Base-by-base conservation (phyloP, 2,329 filamentous ascomycete species). In the Diaporthe aspalathi region DNA sequence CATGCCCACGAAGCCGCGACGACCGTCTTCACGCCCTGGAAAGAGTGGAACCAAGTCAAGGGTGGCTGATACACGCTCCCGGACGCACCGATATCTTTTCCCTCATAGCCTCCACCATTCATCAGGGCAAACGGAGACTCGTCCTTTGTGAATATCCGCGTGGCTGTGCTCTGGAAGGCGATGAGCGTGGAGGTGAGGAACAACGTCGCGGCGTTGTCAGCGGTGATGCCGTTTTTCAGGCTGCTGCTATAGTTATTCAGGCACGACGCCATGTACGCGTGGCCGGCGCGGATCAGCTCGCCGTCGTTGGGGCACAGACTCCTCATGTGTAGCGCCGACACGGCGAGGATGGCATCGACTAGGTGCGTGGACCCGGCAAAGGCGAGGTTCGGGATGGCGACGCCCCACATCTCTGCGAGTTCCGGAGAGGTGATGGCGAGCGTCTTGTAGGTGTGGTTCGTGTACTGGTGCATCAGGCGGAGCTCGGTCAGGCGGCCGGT, bases 1-100 rank as follows among this genome's bases (percentile, higher is more conserved):
- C 87, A 91, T 70, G 86, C 87, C 90, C 90, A 92, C 17, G 89
- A 90, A 3, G 86, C 86, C 24, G 89, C 87, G 0, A 91, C 89
- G 43, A 92, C 84, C 2, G 89, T 87, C 77, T 91, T 92, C 74
- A 92, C 88, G 14, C 90, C 90, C 75, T 91, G 90, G 76, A 91
- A 91, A 5, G 90, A 87, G 76, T 91, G 89, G 73, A 92, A 91
- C 89, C 89, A 91, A 3, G 88, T 85, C 53, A 91, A 80, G 0
- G 90, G 90, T n/a, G 91, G 79, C 22, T 83, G 82, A 76, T 92
- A 92, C 49, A 82, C 82, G 38, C 54, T 54, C 73, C 81, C 72
- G 11, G 74, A 68, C 11, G 70, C 68, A n/a, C 74, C 56, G 35
- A 60, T 70, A 1, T 70, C 71, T 11, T 68, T 72, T 32, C 70